These are phyloP conservation scores for Decorospora gaudefroyi DNA, from an alignment of 2,329 filamentous ascomycete genomes.

Conservation along the genomic window DNA sequence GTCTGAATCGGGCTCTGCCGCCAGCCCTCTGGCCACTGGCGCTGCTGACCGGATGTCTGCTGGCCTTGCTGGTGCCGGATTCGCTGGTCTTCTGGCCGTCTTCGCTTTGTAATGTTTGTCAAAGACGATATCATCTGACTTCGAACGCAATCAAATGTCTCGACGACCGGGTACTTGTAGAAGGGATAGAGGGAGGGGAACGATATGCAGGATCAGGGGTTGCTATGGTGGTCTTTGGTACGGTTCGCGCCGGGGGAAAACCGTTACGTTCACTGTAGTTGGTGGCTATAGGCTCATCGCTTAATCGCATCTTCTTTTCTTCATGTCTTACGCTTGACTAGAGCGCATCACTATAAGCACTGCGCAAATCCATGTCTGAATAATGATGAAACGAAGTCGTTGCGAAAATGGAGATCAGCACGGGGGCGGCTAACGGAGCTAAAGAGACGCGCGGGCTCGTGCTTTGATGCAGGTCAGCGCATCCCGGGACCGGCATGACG, in stretches of 20 bases:
- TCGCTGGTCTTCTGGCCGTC: constrained; percentile 46
- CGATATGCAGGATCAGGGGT: constrained; percentile 15
- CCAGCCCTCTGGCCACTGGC: constrained; percentile 30
- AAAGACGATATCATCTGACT: background rate
- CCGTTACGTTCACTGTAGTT: too few relatives aligned
- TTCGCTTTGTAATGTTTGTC: constrained; percentile 44
- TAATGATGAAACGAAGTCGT: constrained; percentile 4
- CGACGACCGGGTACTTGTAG: background rate
- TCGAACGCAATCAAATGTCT: constrained; percentile 2
- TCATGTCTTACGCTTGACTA: too few relatives aligned
- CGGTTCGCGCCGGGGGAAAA: too few relatives aligned
- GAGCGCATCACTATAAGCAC: too few relatives aligned
- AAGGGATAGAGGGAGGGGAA: constrained; percentile 6
- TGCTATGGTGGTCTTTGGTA: background rate
- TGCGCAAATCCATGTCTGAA: too few relatives aligned
- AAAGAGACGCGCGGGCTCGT: constrained; percentile 13
- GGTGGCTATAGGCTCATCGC: background rate
- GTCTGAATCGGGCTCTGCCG: constrained; percentile 31
- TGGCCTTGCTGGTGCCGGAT: constrained; percentile 42
- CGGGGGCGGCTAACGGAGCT: constrained; percentile 14
- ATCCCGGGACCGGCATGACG: constrained; percentile 17
- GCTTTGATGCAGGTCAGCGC: constrained; percentile 20
- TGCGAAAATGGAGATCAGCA: constrained; percentile 10
- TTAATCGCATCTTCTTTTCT: background rate
- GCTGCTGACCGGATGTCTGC: constrained; percentile 39